A percentile compares a stretch with the other conserved stretches of the same genome.
Evolutionary conservation across 2,329 filamentous ascomycete species (phyloP).

Genomic region (Monosporascus sp.): DNA sequence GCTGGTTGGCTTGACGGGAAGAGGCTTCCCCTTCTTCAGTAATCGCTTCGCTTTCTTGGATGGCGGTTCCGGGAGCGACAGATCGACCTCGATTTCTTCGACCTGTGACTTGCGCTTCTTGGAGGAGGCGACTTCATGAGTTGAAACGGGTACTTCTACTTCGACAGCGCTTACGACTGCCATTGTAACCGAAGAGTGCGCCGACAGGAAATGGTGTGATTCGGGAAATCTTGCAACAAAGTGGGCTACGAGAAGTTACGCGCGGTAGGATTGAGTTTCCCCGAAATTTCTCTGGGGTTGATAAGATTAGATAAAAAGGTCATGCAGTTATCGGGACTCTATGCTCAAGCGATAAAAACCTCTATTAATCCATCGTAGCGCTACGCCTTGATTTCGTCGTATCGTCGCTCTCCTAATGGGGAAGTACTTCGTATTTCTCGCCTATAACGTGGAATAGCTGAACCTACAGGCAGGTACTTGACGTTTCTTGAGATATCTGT

Average conservation of each 20-base stretch:
- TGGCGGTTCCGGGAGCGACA: slow-evolving; percentile 83
- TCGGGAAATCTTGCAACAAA: not conserved
- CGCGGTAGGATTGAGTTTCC: slow-evolving; percentile 2
- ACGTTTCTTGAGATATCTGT: too few relatives aligned
- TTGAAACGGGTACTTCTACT: slow-evolving; percentile 8
- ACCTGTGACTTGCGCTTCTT: slow-evolving; percentile 69
- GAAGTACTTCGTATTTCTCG: too few relatives aligned
- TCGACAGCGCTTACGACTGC: slow-evolving; percentile 11
- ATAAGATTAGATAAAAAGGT: slow-evolving; percentile 21
- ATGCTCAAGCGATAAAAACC: too few relatives aligned
- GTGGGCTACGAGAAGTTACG: not conserved
- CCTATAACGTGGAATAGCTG: too few relatives aligned
- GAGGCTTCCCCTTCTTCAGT: slow-evolving; percentile 74
- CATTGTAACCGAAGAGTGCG: not conserved
- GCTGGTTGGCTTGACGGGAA: slow-evolving; percentile 40
- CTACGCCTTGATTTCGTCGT: too few relatives aligned
- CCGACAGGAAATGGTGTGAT: not conserved
- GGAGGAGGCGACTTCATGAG: slow-evolving; percentile 22
- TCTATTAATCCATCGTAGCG: too few relatives aligned
- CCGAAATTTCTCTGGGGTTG: slow-evolving; percentile 25
- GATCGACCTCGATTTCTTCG: slow-evolving; percentile 81
- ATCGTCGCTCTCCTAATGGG: too few relatives aligned
- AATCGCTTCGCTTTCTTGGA: slow-evolving; percentile 90
- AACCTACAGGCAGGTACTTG: too few relatives aligned
- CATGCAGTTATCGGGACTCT: slow-evolving; percentile 5